A percentile compares a stretch with the other conserved stretches of the same genome.
phyloP scores from a whole-genome alignment of 2,329 filamentous ascomycete genomes.

The Ceratocystis diversiconidia region DNA sequence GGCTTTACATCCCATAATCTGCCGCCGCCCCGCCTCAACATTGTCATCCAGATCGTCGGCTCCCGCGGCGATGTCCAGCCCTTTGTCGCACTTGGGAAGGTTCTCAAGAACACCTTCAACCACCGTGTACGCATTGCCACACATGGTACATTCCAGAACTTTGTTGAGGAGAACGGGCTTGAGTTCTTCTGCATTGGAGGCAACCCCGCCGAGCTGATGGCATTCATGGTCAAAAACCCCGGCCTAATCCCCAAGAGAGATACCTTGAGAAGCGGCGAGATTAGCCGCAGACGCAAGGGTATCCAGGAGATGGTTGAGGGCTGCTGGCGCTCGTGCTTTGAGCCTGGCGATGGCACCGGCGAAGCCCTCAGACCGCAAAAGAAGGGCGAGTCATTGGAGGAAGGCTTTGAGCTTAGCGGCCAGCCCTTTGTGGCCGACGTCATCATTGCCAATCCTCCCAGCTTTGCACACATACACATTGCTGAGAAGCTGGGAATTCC shows the following conservation, averaged over 20 bases:
- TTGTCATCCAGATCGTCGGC: slow-evolving; percentile 63
- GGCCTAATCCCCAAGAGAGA: slow-evolving; percentile 74
- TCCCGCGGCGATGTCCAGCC: slow-evolving; percentile 65
- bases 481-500: slow-evolving; percentile 64
- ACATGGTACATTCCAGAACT: slow-evolving; percentile 51
- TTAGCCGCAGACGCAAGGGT: slow-evolving; percentile 57
- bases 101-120: slow-evolving; percentile 48
- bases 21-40: slow-evolving; percentile 46
- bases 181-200: slow-evolving; percentile 69
- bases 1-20: slow-evolving; percentile 47
- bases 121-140: slow-evolving; percentile 64
- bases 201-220: slow-evolving; percentile 63
- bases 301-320: slow-evolving; percentile 70
- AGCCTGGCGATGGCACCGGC: slow-evolving; percentile 54
- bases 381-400: slow-evolving; percentile 34
- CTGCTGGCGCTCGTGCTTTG: slow-evolving; percentile 75
- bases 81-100: slow-evolving; percentile 55
- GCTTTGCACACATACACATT: slow-evolving; percentile 61
- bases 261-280: slow-evolving; percentile 60
- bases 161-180: slow-evolving; percentile 55
- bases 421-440: slow-evolving; percentile 69
- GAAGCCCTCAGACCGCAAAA: slow-evolving; percentile 34
- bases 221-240: slow-evolving; percentile 84
- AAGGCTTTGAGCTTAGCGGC: slow-evolving; percentile 29
- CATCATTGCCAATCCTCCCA: slow-evolving; percentile 66